Percentiles rank a stretch among this genome's conserved stretches.
These are phyloP conservation scores for Stagonosporopsis rhizophila DNA, from an alignment of 2,329 filamentous ascomycete genomes.

Conservation along the genomic window DNA sequence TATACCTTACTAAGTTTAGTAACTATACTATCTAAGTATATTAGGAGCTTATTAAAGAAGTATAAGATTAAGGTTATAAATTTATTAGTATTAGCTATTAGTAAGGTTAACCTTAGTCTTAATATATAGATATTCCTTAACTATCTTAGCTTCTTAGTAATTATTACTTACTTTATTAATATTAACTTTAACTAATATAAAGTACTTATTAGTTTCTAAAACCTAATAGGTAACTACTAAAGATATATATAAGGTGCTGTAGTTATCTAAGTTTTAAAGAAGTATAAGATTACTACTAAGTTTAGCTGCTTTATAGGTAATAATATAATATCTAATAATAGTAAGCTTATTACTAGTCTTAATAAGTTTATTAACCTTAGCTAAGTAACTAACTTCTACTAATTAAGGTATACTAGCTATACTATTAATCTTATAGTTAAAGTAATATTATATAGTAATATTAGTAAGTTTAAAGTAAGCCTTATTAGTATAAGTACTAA, in stretches of 20 bases:
- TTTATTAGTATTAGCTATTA: neutral
- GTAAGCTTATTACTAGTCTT: neutral
- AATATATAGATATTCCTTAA: neutral
- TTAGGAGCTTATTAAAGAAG: neutral
- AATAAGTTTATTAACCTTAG: neutral
- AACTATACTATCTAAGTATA: neutral
- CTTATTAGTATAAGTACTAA: no score
- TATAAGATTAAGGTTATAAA: neutral
- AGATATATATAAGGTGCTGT: neutral
- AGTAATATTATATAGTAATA: no score
- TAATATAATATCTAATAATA: neutral
- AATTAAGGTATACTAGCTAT: neutral
- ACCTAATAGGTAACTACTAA: neutral
- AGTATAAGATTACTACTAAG: neutral
- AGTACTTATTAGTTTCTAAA: neutral
- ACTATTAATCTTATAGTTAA: neutral
- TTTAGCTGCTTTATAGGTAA: neutral
- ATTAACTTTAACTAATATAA: neutral
- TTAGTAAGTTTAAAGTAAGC: no score
- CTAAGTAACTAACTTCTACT: neutral
- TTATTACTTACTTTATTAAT: neutral
- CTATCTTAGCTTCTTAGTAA: no score
- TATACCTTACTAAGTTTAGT: neutral
- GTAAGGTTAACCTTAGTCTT: neutral
- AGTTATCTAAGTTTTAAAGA: neutral